A percentile compares a stretch with the other conserved stretches of the same genome.
phyloP scores from a whole-genome alignment of 176 grass and related monocot species.

The Cenchrus fungigraminus region DNA sequence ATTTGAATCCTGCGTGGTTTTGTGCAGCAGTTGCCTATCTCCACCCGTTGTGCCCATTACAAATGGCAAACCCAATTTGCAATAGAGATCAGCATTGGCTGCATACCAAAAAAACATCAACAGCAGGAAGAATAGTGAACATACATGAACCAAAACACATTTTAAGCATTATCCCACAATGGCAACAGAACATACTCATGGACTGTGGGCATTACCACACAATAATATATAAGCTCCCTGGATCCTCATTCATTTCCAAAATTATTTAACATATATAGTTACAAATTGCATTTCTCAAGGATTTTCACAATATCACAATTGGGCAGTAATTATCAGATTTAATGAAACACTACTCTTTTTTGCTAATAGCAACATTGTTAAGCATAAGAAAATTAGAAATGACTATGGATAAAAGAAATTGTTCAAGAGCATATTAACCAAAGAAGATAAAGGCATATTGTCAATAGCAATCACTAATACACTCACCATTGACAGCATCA shows the following conservation, averaged over 20 bases:
- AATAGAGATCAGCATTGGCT: slow-evolving; percentile 90
- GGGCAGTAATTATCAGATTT: neutral
- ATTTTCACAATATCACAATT: slow-evolving; percentile 8
- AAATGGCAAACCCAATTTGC: slow-evolving; percentile 85
- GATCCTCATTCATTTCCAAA: neutral
- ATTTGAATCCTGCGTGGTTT: slow-evolving; percentile 83
- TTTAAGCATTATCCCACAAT: neutral
- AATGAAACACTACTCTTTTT: neutral
- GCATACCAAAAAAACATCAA: slow-evolving; percentile 26
- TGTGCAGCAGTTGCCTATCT: slow-evolving; percentile 64
- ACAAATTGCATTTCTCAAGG: neutral
- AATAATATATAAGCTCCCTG: neutral
- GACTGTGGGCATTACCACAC: neutral
- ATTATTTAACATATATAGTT: slow-evolving; percentile 1
- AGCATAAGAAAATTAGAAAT: slow-evolving; percentile 22
- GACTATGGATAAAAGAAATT: neutral
- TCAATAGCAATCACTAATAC: neutral
- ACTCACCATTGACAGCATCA: slow-evolving; percentile 85
- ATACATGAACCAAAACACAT: slow-evolving; percentile 32
- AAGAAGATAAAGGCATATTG: neutral
- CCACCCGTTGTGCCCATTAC: slow-evolving; percentile 96
- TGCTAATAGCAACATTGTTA: neutral
- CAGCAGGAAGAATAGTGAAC: slow-evolving; percentile 19
- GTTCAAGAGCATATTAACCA: neutral
- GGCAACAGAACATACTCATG: slow-evolving; percentile 15